phyloP scores from a whole-genome alignment of 257 asterid genomes.

The Solanum tarijense region DNA sequence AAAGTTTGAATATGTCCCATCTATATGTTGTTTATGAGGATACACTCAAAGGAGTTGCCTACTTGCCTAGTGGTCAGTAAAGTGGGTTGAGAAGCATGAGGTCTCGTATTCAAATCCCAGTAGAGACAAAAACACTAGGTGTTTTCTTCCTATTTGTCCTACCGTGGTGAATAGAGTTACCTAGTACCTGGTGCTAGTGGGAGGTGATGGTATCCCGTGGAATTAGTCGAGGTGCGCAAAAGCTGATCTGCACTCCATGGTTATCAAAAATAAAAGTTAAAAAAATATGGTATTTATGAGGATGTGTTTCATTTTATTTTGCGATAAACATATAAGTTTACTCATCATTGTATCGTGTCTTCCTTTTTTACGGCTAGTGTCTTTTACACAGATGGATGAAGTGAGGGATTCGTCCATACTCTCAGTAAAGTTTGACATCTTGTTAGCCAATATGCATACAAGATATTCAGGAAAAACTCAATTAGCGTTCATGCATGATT shows the following conservation, averaged over 20 bases:
- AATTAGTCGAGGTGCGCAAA: background rate
- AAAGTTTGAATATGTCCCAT: background rate
- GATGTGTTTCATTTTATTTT: background rate
- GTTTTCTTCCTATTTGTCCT: background rate
- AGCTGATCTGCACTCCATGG: background rate
- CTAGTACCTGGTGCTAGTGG: background rate
- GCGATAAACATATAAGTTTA: background rate
- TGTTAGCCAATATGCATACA: background rate
- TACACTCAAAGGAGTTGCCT: background rate
- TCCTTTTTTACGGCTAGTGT: background rate
- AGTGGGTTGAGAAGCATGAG: background rate
- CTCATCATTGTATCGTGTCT: background rate
- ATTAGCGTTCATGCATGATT: background rate
- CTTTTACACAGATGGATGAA: no score
- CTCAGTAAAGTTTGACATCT: background rate
- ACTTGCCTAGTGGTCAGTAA: background rate
- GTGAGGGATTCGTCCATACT: no score
- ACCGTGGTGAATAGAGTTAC: background rate
- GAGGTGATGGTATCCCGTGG: background rate
- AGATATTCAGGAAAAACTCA: background rate
- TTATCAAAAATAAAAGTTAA: no score
- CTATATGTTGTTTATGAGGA: background rate
- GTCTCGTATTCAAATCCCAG: background rate
- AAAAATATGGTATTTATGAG: background rate
- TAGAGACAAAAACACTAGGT: background rate